Base-by-base conservation (phyloP, 495 filamentous ascomycete species). In the Aspergillus conjunctus region DNA sequence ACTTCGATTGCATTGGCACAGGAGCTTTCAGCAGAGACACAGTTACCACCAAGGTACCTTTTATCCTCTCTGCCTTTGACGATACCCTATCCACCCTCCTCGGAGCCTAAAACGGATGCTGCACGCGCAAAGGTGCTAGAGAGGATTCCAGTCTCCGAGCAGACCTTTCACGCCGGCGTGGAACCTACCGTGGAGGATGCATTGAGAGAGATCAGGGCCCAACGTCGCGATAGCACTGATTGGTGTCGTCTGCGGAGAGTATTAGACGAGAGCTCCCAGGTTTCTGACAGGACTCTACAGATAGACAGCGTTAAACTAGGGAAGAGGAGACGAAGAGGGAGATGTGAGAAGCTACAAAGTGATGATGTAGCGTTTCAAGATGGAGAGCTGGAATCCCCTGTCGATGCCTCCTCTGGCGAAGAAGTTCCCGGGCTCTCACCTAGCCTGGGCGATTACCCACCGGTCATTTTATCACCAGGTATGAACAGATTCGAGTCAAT, bases 1-100 rank as follows among this genome's bases (percentile, higher is more conserved):
- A 61, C 62, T n/a, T 89, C 88, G 3, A 87, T 90, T 58, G 61
- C 70, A 1, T 66, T 73, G 17, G 71, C 71, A n/a, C 76, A 77
- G 56, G 58, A 67, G 30, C 69, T 73, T 44, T 61, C 60, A 15
- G 14, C 32, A 17, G 14, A 37, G 22, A 65, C 63, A 22, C 56
- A 50, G 30, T 48, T 55, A 43, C 45, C 39, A 33, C 7, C 43
- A 39, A 68, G 56, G 56, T 37, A 56, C n/a, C 61, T 76, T 6
- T 51, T 74, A 7, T 80, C 80, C 31, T 67, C 66, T 7, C 26
- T 59, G 0, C 71, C 79, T 4, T 50, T 73, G 5, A 54, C 66
- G 54, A 44, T 26, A 6, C 79, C 77, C 5, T 79, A 76, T 62
- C 65, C 68, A 18, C 63, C 65, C n/a, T 63, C 59, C 30, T 68